phyloP scores from a whole-genome alignment of 2,329 filamentous ascomycete species.

The Paecilomyces fulvus region DNA sequence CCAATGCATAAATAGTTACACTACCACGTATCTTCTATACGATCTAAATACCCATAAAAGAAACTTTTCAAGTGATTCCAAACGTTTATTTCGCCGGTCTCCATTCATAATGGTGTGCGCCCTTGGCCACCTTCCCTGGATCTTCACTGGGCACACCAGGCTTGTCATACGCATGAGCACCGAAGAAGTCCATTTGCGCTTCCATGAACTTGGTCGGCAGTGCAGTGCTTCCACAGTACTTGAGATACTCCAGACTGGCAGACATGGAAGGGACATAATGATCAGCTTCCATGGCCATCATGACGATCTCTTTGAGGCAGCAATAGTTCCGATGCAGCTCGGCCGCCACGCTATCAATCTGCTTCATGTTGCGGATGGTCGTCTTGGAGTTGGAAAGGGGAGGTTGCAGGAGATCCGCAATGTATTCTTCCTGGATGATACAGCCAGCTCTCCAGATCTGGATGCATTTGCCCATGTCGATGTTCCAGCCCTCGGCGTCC shows the following conservation, averaged over 20 bases:
- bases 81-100: conserved; percentile 27
- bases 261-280: conserved; percentile 53
- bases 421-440: conserved; percentile 61
- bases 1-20: background rate
- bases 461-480: conserved; percentile 33
- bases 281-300: conserved; percentile 48
- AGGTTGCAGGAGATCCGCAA: conserved; percentile 49
- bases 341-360: conserved; percentile 39
- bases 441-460: conserved; percentile 62
- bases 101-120: conserved; percentile 59
- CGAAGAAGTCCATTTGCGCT: conserved; percentile 64
- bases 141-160: conserved; percentile 43
- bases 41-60: background rate
- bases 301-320: conserved; percentile 48
- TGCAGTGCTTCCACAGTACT: conserved; percentile 51
- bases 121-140: conserved; percentile 45
- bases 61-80: background rate
- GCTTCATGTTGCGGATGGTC: conserved; percentile 29
- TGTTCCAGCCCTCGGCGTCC: conserved; percentile 49
- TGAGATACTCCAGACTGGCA: conserved; percentile 58
- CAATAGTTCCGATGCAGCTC: conserved; percentile 47
- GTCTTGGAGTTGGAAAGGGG: conserved; percentile 13
- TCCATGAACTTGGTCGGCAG: conserved; percentile 63
- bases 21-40: background rate
- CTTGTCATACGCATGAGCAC: conserved; percentile 56